These are phyloP conservation scores for Selaginella tamariscina DNA, from an alignment of 75 land plant genomes.

Conservation along the genomic window DNA sequence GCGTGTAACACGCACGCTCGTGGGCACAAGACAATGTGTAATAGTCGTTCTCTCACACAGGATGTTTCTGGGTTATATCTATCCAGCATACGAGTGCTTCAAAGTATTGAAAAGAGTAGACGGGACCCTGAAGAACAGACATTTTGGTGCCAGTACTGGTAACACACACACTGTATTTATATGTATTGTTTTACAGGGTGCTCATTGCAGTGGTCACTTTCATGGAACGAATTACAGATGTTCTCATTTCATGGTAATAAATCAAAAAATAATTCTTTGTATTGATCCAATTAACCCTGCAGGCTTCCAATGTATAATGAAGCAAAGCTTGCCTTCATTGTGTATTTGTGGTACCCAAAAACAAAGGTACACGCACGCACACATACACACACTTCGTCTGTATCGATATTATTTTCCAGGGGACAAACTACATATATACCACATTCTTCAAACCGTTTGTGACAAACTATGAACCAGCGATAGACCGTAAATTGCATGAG, in stretches of 20 bases:
- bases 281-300: background rate
- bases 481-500: constrained; percentile 68
- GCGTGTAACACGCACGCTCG: too few species aligned
- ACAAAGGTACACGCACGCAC: constrained; percentile 15
- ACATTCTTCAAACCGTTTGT: constrained; percentile 62
- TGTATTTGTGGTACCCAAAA: constrained; percentile 48
- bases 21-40: background rate
- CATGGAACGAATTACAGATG: background rate
- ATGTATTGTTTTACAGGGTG: background rate
- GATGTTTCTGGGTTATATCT: background rate
- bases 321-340: constrained; percentile 34
- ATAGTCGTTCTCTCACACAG: background rate
- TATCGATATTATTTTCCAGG: constrained; percentile 30
- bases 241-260: background rate
- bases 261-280: background rate
- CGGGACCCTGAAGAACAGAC: background rate
- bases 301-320: constrained; percentile 38
- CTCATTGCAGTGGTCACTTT: background rate
- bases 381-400: background rate
- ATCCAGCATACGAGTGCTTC: background rate
- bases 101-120: background rate
- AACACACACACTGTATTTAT: background rate
- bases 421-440: constrained; percentile 67
- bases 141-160: background rate
- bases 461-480: constrained; percentile 67